Percentiles rank a stretch among this genome's conserved stretches.
phyloP scores from a whole-genome alignment of 2,329 filamentous ascomycete species.

The Bisporella sp. region DNA sequence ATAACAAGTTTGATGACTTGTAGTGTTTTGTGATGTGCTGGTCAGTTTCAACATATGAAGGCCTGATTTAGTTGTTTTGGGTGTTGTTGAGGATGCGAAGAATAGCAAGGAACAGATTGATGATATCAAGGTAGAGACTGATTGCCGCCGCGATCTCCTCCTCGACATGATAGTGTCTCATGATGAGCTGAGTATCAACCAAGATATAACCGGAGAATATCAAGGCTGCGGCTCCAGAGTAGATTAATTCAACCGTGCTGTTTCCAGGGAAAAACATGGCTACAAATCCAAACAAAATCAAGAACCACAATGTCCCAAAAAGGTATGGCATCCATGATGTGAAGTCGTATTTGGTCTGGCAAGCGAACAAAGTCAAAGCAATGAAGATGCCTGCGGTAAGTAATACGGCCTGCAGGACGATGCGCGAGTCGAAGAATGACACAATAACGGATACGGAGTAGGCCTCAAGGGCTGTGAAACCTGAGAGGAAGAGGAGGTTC shows the following conservation, averaged over 20 bases:
- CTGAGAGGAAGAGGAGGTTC: conserved; percentile 85
- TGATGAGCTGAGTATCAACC: conserved; percentile 90
- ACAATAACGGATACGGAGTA: conserved; percentile 91
- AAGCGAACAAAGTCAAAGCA: conserved; percentile 79
- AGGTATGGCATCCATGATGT: conserved; percentile 95
- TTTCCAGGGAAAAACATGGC: conserved; percentile 79
- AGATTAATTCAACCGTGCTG: conserved; percentile 77
- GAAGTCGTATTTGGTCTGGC: conserved; percentile 98
- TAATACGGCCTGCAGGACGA: conserved; percentile 85
- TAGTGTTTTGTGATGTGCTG: too few relatives aligned
- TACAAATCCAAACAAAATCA: conserved; percentile 92
- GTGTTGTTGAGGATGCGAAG: conserved; percentile 90
- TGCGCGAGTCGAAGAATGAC: conserved; percentile 75
- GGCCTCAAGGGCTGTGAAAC: conserved; percentile 86
- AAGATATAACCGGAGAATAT: conserved; percentile 94
- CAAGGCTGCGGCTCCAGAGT: conserved; percentile 73
- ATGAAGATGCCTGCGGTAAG: conserved; percentile 81
- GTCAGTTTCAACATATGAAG: too few relatives aligned
- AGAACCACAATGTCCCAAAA: conserved; percentile 81
- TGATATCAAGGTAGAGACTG: conserved; percentile 89
- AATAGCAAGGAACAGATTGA: conserved; percentile 96
- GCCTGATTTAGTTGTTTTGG: conserved; percentile 67
- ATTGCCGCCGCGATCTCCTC: conserved; percentile 96
- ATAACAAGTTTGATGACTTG: too few relatives aligned
- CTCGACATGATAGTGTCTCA: conserved; percentile 95